Evolutionary conservation across 495 filamentous ascomycete species (phyloP).

Genomic region (Lasiosphaeria ovina): DNA sequence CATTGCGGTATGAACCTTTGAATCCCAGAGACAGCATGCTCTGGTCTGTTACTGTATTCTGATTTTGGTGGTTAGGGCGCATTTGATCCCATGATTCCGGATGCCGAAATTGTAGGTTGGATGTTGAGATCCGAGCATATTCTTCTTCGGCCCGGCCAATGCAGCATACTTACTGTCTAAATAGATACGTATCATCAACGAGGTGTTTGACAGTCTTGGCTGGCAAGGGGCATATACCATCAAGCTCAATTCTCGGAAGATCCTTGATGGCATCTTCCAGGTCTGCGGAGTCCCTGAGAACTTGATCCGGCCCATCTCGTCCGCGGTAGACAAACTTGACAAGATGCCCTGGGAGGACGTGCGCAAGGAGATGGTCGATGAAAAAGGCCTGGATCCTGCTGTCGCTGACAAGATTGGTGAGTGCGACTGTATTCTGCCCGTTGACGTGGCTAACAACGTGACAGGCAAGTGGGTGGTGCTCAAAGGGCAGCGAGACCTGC

Average conservation of each 20-base stretch:
- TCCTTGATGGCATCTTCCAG: slow-evolving; percentile 88
- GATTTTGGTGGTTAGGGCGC: slow-evolving; percentile 31
- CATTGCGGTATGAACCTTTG: slow-evolving; percentile 58
- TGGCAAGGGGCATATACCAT: slow-evolving; percentile 61
- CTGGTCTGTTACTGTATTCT: too few relatives aligned
- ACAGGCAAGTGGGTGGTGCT: slow-evolving; percentile 55
- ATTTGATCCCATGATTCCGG: slow-evolving; percentile 89
- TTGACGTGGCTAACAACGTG: too few relatives aligned
- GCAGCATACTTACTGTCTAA: too few relatives aligned
- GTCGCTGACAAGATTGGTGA: slow-evolving; percentile 76
- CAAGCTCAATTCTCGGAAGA: slow-evolving; percentile 94
- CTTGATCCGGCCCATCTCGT: slow-evolving; percentile 81
- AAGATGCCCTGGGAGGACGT: slow-evolving; percentile 91
- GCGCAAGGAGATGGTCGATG: slow-evolving; percentile 77
- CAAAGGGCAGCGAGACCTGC: slow-evolving; percentile 49
- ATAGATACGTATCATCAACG: slow-evolving; percentile 67
- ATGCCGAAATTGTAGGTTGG: slow-evolving; percentile 66
- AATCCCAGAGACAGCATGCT: too few relatives aligned
- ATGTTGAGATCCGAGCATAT: too few relatives aligned
- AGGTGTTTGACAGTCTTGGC: slow-evolving; percentile 82
- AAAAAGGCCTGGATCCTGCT: slow-evolving; percentile 73
- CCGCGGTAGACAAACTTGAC: slow-evolving; percentile 93
- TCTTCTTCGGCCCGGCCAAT: too few relatives aligned
- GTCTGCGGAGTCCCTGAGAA: slow-evolving; percentile 85
- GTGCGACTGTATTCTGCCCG: too few relatives aligned